Evolutionary conservation across 2,329 filamentous ascomycete genomes (phyloP).

Genomic region (Alternaria rosae): DNA sequence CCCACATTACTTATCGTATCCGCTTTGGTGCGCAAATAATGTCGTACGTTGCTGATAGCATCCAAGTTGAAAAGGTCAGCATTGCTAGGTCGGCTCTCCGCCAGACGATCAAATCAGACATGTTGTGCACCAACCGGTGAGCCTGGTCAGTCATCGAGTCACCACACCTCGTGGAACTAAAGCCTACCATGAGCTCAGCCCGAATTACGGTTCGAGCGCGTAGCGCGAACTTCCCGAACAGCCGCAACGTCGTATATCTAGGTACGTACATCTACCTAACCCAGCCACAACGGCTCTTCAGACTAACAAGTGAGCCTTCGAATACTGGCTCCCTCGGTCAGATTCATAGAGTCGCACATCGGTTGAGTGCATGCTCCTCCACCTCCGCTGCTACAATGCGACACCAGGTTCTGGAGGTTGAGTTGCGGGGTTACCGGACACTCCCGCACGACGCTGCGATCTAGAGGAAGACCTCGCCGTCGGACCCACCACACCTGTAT

Average conservation of each 20-base stretch:
- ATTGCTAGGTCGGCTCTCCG: not conserved
- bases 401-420: not conserved
- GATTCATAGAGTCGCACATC: not conserved
- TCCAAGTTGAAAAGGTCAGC: not conserved
- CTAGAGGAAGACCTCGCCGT: conserved; percentile 9
- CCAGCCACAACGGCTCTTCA: not conserved
- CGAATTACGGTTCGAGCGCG: not conserved
- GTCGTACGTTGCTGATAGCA: conserved; percentile 2
- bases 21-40: not conserved
- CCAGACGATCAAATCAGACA: not conserved
- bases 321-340: not conserved
- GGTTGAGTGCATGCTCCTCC: not conserved
- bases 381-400: not conserved
- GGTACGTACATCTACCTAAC: not conserved
- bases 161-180: not conserved
- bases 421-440: conserved; percentile 4
- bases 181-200: not conserved
- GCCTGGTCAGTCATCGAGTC: not conserved
- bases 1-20: not conserved
- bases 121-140: not conserved
- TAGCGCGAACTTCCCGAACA: not conserved
- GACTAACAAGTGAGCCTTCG: not conserved
- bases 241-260: not conserved
- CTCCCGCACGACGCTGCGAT: not conserved
- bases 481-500: conserved; percentile 6